Conservation (phyloP, 2,329 filamentous ascomycete species). For the Cercospora sp. region DNA sequence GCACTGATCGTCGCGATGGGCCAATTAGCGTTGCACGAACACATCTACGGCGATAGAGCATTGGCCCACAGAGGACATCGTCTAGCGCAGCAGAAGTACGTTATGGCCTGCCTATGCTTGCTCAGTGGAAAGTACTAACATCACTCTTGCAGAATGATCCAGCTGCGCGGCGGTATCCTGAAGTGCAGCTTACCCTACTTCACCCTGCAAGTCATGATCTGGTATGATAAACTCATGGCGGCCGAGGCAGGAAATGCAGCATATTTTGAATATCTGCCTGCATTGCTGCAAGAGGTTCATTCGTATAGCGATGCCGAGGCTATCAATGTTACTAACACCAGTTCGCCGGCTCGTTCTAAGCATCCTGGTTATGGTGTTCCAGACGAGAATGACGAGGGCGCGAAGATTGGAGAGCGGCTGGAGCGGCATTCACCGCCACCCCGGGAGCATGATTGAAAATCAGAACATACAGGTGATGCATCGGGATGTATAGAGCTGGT, state of each 20-base stretch:
- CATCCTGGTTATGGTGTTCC: neutral
- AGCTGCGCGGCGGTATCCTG: neutral
- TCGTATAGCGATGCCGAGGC: neutral
- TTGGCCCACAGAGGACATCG: neutral
- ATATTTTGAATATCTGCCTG: neutral
- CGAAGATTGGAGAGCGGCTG: neutral
- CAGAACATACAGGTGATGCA: neutral
- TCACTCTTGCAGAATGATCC: neutral
- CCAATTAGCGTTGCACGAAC: neutral
- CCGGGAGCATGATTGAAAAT: neutral
- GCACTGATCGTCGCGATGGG: neutral
- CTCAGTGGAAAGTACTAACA: neutral
- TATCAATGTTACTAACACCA: neutral
- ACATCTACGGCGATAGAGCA: neutral
- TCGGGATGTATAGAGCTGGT: neutral
- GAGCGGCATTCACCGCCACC: neutral
- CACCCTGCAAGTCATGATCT: neutral
- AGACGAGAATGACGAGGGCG: neutral
- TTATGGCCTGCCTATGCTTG: neutral
- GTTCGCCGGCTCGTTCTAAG: neutral
- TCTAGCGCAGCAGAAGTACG: neutral
- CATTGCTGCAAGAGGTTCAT: neutral
- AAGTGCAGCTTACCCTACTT: neutral
- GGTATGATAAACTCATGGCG: neutral
- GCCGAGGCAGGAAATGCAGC: neutral